Conservation (phyloP, 176 grass and related monocot species). For the Triticum dicoccoides region DNA sequence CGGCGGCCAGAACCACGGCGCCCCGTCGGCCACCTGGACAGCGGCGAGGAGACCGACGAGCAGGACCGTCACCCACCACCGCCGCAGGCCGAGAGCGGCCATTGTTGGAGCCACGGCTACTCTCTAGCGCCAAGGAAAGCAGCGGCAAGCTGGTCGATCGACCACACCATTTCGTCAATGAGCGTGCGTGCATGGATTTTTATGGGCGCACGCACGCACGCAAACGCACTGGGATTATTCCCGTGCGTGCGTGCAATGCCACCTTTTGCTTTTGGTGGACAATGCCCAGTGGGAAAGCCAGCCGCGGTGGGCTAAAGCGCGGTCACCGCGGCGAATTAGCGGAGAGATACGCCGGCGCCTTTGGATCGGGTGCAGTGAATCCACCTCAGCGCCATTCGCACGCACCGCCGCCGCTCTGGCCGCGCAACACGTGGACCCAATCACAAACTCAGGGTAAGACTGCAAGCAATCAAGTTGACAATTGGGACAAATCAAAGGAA, state of each 20-base stretch:
- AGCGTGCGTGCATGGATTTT: conserved; percentile 19
- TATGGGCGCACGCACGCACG: not conserved
- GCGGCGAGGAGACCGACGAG: not conserved
- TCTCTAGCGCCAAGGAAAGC: not conserved
- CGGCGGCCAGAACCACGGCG: conserved; percentile 34
- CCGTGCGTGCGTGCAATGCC: not conserved
- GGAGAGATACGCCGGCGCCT: not conserved
- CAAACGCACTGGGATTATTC: not conserved
- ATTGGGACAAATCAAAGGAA: not conserved
- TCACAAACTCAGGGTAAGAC: not conserved
- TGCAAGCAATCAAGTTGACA: not conserved
- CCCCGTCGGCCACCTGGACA: not conserved
- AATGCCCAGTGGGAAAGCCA: not conserved
- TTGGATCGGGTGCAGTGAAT: conserved; percentile 20
- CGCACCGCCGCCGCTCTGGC: conserved; percentile 18
- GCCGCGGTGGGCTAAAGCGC: not conserved
- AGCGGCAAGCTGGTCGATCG: not conserved
- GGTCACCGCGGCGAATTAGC: not conserved
- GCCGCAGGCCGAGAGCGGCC: not conserved
- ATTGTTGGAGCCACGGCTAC: not conserved
- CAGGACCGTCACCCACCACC: not conserved
- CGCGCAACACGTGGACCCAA: conserved; percentile 5
- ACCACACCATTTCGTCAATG: not conserved
- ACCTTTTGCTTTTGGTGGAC: not conserved
- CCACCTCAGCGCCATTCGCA: conserved; percentile 6